Percentiles rank a stretch among this genome's conserved stretches.
Conservation (phyloP, 2,329 filamentous ascomycete genomes). For the Fusarium sp. region DNA sequence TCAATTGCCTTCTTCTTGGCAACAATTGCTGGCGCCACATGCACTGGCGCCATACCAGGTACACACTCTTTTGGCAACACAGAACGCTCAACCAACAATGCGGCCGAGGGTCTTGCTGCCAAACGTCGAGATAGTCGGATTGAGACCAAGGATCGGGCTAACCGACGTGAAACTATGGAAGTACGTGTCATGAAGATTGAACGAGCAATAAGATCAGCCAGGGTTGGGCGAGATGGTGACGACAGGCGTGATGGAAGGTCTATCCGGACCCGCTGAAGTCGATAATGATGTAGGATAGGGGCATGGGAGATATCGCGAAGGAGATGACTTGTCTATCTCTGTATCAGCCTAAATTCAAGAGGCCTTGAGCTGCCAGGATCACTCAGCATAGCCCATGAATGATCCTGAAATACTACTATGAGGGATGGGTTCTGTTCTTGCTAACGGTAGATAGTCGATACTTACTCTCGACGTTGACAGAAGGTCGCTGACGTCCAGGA, state of each 20-base stretch:
- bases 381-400: not conserved
- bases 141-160: constrained; percentile 71
- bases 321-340: constrained; percentile 66
- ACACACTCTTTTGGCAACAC: constrained; percentile 75
- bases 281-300: constrained; percentile 72
- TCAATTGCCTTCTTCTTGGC: constrained; percentile 72
- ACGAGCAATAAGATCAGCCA: constrained; percentile 70
- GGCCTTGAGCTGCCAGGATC: not conserved
- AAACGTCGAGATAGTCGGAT: constrained; percentile 74
- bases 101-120: constrained; percentile 67
- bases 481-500: constrained; percentile 68
- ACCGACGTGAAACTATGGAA: constrained; percentile 70
- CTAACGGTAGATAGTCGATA: constrained; percentile 30
- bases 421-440: not conserved
- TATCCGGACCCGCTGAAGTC: constrained; percentile 67
- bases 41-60: constrained; percentile 54
- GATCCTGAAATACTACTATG: not conserved
- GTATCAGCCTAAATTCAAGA: constrained; percentile 32
- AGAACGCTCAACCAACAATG: constrained; percentile 69
- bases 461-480: constrained; percentile 67
- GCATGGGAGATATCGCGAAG: constrained; percentile 71
- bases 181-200: constrained; percentile 76
- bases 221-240: constrained; percentile 67
- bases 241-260: constrained; percentile 66
- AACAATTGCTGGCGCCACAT: constrained; percentile 70